These are phyloP conservation scores for Colletotrichum trifolii DNA, from an alignment of 2,329 filamentous ascomycete species.

Conservation along the genomic window DNA sequence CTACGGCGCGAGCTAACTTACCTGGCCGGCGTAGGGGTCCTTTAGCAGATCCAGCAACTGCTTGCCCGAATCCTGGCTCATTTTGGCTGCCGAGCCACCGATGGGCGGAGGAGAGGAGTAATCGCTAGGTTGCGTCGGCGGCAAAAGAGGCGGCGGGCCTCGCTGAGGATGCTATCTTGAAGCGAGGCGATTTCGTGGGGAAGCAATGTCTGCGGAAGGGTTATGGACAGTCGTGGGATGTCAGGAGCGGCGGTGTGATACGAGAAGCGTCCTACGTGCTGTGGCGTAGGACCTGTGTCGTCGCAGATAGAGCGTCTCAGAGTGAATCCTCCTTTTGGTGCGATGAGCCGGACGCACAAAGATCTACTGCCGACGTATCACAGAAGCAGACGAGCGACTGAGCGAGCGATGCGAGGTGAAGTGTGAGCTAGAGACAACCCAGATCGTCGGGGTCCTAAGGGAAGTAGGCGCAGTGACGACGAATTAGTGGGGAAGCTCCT, in stretches of 20 bases:
- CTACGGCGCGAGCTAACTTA: conserved; percentile 42
- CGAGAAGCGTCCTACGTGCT: neutral
- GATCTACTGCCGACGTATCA: neutral
- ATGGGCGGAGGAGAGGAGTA: conserved; percentile 24
- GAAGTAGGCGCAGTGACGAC: conserved; percentile 3
- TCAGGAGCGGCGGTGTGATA: neutral
- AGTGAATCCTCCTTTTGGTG: conserved; percentile 9
- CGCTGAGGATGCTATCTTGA: conserved; percentile 25
- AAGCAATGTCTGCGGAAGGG: neutral
- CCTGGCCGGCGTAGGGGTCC: conserved; percentile 61
- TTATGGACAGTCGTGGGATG: neutral
- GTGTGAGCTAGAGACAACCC: conserved; percentile 21
- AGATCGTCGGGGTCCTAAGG: conserved; percentile 14
- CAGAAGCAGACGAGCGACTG: conserved; percentile 1
- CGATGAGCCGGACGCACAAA: conserved; percentile 14
- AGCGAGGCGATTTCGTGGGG: neutral
- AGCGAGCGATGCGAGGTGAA: conserved; percentile 5
- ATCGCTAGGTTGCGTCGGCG: conserved; percentile 12
- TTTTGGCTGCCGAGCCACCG: conserved; percentile 26
- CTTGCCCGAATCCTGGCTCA: conserved; percentile 48
- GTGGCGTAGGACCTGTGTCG: neutral
- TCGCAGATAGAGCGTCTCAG: conserved; percentile 2
- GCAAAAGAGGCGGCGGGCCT: conserved; percentile 3
- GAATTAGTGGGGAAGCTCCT: conserved; percentile 19
- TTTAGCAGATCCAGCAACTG: conserved; percentile 61